Conservation (phyloP, 2,329 filamentous ascomycete species). For the Pestalotiopsis sp. region DNA sequence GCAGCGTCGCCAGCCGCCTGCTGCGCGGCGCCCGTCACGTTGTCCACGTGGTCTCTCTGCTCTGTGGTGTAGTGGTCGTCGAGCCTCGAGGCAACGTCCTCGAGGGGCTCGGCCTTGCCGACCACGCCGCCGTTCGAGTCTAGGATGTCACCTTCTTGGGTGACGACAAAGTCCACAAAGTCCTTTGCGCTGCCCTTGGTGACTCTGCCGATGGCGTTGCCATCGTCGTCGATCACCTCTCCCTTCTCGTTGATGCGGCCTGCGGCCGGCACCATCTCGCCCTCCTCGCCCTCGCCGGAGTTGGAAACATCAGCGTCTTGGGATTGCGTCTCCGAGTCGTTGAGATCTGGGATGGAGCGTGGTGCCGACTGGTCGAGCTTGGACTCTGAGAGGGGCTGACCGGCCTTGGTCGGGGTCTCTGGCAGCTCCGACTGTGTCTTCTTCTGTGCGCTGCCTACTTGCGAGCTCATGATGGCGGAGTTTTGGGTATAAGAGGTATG, state of each 20-base stretch:
- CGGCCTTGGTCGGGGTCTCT: conserved; percentile 4
- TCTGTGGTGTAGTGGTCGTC: conserved; percentile 30
- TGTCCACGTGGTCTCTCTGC: conserved; percentile 19
- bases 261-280: conserved; percentile 37
- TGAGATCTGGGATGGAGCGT: conserved; percentile 26
- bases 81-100: conserved; percentile 30
- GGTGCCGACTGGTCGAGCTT: conserved; percentile 24
- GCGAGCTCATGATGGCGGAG: conserved; percentile 12
- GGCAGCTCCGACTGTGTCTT: conserved; percentile 17
- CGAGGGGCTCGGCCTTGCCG: conserved; percentile 35
- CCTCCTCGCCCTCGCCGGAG: conserved; percentile 28
- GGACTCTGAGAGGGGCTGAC: conserved; percentile 18
- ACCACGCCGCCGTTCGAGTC: conserved; percentile 32
- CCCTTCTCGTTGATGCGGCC: conserved; percentile 53
- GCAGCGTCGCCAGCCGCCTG: neutral
- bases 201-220: conserved; percentile 47
- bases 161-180: conserved; percentile 34
- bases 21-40: neutral
- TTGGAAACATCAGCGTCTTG: conserved; percentile 14
- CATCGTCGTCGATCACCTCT: conserved; percentile 58
- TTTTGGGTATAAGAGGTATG: neutral
- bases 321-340: conserved; percentile 22
- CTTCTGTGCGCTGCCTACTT: conserved; percentile 20
- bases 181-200: conserved; percentile 30
- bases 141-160: conserved; percentile 37